Conservation (phyloP, 1,284 basidiomycete genomes). For the Stygiomarasmius scandens region DNA sequence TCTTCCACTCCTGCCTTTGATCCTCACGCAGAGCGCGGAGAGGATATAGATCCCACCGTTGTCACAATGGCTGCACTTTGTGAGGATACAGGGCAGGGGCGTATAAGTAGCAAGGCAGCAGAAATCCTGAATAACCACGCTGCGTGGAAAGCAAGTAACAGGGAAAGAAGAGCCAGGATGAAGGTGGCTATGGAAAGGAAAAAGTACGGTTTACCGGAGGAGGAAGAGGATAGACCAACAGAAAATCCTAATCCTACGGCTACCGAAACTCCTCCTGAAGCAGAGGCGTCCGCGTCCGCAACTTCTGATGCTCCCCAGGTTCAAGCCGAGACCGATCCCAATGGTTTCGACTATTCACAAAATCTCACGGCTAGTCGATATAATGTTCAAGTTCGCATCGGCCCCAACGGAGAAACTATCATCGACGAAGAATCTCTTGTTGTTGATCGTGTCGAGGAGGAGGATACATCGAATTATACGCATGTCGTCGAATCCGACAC, state of each 20-base stretch:
- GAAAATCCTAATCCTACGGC: constrained; percentile 19
- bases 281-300: constrained; percentile 16
- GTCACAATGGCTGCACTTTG: constrained; percentile 80
- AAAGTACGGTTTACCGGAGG: constrained; percentile 62
- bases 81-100: constrained; percentile 71
- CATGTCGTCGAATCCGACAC: constrained; percentile 84
- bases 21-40: constrained; percentile 63
- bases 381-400: constrained; percentile 80
- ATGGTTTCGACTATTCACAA: constrained; percentile 71
- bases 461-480: constrained; percentile 70
- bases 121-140: constrained; percentile 70
- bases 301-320: constrained; percentile 17
- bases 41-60: constrained; percentile 74
- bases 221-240: constrained; percentile 43
- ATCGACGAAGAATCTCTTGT: constrained; percentile 81
- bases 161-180: constrained; percentile 65
- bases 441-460: constrained; percentile 64
- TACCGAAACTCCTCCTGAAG: constrained; percentile 20
- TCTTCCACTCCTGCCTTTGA: constrained; percentile 53
- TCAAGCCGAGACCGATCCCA: constrained; percentile 31
- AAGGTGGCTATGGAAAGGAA: constrained; percentile 64
- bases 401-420: constrained; percentile 79
- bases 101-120: constrained; percentile 70
- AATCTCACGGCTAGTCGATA: constrained; percentile 66
- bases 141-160: constrained; percentile 66